Evolutionary conservation across 116 monocot species (phyloP).

Genomic region (Iris pallida): DNA sequence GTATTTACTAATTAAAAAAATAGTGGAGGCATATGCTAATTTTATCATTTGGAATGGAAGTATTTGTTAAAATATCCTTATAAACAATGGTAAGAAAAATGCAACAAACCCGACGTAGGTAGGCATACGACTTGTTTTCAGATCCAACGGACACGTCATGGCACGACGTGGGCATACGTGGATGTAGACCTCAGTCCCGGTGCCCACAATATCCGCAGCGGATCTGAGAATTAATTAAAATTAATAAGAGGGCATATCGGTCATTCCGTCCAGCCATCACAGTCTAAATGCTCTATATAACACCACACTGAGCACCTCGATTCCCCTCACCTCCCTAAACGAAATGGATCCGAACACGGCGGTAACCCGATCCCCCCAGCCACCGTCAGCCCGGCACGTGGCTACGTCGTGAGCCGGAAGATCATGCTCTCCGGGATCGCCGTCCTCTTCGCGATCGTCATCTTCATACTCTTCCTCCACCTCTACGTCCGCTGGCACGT

Average conservation of each 20-base stretch:
- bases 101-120: too few species aligned
- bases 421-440: conserved; percentile 35
- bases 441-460: conserved; percentile 36
- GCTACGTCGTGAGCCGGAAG: conserved; percentile 38
- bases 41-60: too few species aligned
- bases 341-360: conserved; percentile 4
- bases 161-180: too few species aligned
- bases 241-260: background rate
- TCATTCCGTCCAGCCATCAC: background rate
- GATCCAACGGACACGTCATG: too few species aligned
- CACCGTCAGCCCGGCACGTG: conserved; percentile 6
- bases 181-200: too few species aligned
- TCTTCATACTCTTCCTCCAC: conserved; percentile 40
- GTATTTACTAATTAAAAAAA: too few species aligned
- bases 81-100: too few species aligned
- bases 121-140: too few species aligned
- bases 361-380: background rate
- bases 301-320: background rate
- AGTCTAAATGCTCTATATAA: background rate
- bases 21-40: too few species aligned
- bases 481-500: conserved; percentile 40
- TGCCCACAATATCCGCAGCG: too few species aligned
- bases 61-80: too few species aligned
- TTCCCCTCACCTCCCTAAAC: background rate
- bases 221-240: too few species aligned